Conservation (phyloP, 202 grass and related monocot species). For the Miscanthus sacchariflorus region DNA sequence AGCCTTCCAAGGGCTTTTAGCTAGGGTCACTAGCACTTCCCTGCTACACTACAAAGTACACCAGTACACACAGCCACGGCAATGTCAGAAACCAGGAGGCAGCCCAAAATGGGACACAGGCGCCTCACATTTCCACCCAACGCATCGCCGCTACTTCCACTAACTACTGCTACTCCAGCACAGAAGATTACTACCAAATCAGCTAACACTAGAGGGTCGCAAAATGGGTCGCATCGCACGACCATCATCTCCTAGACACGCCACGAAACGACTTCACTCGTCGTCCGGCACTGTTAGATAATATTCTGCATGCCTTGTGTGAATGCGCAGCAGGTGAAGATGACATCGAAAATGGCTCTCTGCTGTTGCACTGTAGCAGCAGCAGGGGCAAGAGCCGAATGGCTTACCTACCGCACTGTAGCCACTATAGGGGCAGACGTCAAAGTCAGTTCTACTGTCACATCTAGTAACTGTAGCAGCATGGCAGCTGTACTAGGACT, state of each 20-base stretch:
- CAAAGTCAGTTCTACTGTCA: no score
- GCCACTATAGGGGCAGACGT: no score
- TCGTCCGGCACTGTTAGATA: constrained; percentile 57
- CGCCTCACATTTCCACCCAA: not conserved
- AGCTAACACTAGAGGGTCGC: not conserved
- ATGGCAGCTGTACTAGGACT: no score
- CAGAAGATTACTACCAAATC: constrained; percentile 1
- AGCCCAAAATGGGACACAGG: constrained; percentile 33
- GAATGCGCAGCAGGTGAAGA: no score
- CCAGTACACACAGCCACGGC: not conserved
- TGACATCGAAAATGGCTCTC: no score
- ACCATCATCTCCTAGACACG: not conserved
- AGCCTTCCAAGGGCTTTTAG: not conserved
- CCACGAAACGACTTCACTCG: constrained; percentile 36
- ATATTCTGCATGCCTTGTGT: no score
- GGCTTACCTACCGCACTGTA: no score
- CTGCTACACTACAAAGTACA: not conserved
- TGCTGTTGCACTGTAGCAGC: no score
- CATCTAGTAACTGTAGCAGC: no score
- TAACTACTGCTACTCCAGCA: not conserved
- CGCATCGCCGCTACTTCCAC: not conserved
- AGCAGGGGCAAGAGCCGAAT: no score
- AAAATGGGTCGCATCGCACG: constrained; percentile 3
- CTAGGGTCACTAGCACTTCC: not conserved
- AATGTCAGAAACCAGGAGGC: not conserved